Conservation (phyloP, 306 rosid genomes). For the Cyclanthera cordifolia region DNA sequence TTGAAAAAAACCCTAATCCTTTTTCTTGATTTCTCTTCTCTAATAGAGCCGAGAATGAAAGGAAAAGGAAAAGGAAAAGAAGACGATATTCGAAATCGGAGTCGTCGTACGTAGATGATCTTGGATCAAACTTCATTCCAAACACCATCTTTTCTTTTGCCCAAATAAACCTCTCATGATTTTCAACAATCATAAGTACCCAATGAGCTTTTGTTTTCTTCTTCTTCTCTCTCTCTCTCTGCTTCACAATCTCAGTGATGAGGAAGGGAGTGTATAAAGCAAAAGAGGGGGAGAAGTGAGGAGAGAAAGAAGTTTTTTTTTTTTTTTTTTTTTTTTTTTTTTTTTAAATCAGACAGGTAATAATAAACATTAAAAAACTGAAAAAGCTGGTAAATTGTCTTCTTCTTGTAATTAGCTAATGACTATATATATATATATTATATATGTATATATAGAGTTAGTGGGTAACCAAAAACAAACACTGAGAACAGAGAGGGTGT, state of each 20-base stretch:
- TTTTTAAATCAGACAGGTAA: slow-evolving; percentile 35
- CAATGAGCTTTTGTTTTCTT: background rate
- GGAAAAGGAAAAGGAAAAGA: background rate
- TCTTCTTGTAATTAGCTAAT: slow-evolving; percentile 18
- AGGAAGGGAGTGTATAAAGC: background rate
- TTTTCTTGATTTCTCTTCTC: background rate
- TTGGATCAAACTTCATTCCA: slow-evolving; percentile 60
- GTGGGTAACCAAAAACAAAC: background rate
- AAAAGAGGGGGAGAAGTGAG: background rate
- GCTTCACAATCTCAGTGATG: background rate
- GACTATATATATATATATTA: background rate
- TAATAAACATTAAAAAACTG: slow-evolving; percentile 29
- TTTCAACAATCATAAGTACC: slow-evolving; percentile 7
- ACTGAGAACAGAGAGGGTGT: too few relatives aligned
- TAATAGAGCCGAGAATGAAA: background rate
- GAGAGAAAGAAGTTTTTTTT: background rate
- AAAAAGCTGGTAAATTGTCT: slow-evolving; percentile 39
- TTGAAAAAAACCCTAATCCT: background rate
- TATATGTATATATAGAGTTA: background rate
- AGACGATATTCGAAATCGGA: background rate
- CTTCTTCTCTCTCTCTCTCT: background rate
- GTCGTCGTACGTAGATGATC: slow-evolving; percentile 16
- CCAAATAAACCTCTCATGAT: slow-evolving; percentile 18
- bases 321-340: too few relatives aligned
- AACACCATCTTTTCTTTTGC: slow-evolving; percentile 28